Conservation (phyloP, 169 alveolate species). For the Haemoproteus tartakovskyi region DNA sequence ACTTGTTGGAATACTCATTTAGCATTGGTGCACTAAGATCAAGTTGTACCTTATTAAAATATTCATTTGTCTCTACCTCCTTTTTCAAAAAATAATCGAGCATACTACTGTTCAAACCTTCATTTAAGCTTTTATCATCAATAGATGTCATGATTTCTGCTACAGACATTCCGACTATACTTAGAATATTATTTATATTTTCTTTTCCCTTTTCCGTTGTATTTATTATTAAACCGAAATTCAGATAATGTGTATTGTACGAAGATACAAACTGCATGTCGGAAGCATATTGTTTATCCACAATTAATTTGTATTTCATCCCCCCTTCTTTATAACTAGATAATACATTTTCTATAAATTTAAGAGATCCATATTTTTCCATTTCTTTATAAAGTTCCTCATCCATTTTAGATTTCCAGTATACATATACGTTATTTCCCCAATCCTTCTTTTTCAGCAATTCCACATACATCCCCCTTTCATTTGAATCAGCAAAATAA, state of each 20-base stretch:
- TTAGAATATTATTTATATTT: constrained; percentile 29
- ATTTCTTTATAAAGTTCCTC: constrained; percentile 35
- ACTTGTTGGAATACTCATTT: constrained; percentile 34
- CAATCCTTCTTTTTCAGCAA: constrained; percentile 42
- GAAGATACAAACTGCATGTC: constrained; percentile 18
- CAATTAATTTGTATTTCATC: constrained; percentile 22
- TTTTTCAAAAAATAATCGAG: constrained; percentile 49
- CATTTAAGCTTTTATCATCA: constrained; percentile 53
- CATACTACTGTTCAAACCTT: constrained; percentile 34
- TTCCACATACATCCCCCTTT: constrained; percentile 41
- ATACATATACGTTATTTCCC: constrained; percentile 34
- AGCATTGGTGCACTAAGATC: constrained; percentile 10
- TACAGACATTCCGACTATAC: constrained; percentile 33
- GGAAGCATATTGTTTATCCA: constrained; percentile 48
- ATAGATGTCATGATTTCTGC: constrained; percentile 35
- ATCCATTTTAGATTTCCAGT: constrained; percentile 61
- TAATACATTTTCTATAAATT: constrained; percentile 30
- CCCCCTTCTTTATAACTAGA: constrained; percentile 35
- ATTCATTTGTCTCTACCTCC: constrained; percentile 18
- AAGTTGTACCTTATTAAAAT: constrained; percentile 14
- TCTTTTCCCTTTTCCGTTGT: constrained; percentile 35
- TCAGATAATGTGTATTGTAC: constrained; percentile 40
- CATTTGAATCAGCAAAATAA: constrained; percentile 34
- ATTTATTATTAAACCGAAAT: constrained; percentile 47
- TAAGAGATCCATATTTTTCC: constrained; percentile 47